Conservation (phyloP, 2,329 filamentous ascomycete species). For the Hymenoscyphus fraxineus region DNA sequence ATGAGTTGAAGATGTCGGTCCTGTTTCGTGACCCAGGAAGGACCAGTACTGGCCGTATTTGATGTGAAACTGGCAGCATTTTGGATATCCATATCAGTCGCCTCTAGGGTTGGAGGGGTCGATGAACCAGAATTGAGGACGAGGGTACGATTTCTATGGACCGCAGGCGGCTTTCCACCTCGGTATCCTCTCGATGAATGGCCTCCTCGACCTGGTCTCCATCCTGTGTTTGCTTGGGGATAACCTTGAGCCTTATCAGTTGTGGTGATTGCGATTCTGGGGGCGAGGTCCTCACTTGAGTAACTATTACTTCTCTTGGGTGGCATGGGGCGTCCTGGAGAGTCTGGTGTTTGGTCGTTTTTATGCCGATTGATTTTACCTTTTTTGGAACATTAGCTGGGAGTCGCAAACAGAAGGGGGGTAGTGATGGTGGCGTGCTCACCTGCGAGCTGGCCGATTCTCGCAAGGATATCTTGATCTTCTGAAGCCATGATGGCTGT, state of each 20-base stretch:
- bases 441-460: conserved; percentile 56
- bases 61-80: conserved; percentile 10
- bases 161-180: conserved; percentile 38
- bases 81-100: conserved; percentile 22
- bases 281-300: conserved; percentile 22
- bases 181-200: conserved; percentile 30
- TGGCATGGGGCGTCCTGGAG: conserved; percentile 19
- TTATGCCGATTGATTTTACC: conserved; percentile 80
- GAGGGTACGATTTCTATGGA: conserved; percentile 56
- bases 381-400: conserved; percentile 35
- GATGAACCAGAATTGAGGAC: conserved; percentile 52
- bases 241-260: conserved; percentile 26
- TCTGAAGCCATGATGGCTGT: conserved; percentile 43
- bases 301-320: conserved; percentile 15
- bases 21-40: conserved; percentile 66
- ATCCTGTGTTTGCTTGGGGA: conserved; percentile 25
- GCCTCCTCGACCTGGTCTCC: conserved; percentile 28
- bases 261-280: conserved; percentile 6
- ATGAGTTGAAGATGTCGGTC: conserved; percentile 80
- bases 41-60: conserved; percentile 28
- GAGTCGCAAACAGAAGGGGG: conserved; percentile 44
- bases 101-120: conserved; percentile 8
- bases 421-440: conserved; percentile 37
- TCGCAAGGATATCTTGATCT: conserved; percentile 51
- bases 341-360: conserved; percentile 49